Evolutionary conservation across 1,284 basidiomycete genomes (phyloP).

Genomic region (Boletus sp.): DNA sequence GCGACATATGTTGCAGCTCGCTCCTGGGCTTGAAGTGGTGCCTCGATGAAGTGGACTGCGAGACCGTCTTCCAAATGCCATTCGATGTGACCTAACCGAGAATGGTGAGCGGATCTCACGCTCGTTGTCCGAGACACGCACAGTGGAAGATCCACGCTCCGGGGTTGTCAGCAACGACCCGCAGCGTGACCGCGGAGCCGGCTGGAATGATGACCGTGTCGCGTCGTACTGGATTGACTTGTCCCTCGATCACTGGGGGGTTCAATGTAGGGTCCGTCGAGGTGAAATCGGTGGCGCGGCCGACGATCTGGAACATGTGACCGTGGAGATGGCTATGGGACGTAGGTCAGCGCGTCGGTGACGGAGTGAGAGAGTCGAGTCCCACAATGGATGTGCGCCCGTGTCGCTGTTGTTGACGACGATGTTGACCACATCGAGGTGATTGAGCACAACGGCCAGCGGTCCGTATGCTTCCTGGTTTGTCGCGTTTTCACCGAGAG

Average conservation of each 20-base stretch:
- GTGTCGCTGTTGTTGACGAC: conserved; percentile 81
- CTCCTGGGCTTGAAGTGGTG: conserved; percentile 66
- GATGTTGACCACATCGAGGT: conserved; percentile 80
- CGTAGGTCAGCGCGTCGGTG: background rate
- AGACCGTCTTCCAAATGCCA: conserved; percentile 84
- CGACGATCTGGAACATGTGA: conserved; percentile 81
- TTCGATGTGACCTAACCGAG: conserved; percentile 69
- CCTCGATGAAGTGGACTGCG: conserved; percentile 78
- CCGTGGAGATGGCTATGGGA: conserved; percentile 74
- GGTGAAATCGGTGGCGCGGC: conserved; percentile 72
- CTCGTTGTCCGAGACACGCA: conserved; percentile 38
- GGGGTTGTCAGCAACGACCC: conserved; percentile 79
- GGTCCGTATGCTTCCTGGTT: conserved; percentile 77
- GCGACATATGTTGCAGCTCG: conserved; percentile 39
- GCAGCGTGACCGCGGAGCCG: conserved; percentile 63
- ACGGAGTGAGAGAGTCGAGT: background rate
- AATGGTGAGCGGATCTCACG: background rate
- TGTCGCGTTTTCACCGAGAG: conserved; percentile 77
- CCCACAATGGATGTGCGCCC: conserved; percentile 82
- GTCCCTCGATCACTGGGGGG: conserved; percentile 76
- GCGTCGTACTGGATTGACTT: conserved; percentile 84
- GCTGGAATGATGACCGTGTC: conserved; percentile 76
- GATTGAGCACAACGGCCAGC: conserved; percentile 72
- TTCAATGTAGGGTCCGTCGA: conserved; percentile 81
- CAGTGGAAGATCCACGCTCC: conserved; percentile 86